phyloP scores from a whole-genome alignment of 164 flowering plant species.

The Liquidambar formosana region DNA sequence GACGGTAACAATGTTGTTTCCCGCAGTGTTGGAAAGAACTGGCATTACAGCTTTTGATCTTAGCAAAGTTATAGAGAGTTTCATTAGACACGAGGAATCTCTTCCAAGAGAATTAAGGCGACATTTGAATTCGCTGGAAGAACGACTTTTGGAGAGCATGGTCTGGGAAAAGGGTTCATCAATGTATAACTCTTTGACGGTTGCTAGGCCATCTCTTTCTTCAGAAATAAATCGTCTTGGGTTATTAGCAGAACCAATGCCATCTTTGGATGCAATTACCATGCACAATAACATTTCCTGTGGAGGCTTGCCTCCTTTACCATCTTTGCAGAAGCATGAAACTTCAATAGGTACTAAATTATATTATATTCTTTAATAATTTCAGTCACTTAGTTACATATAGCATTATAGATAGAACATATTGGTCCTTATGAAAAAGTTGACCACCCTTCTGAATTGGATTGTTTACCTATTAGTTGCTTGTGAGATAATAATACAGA shows the following conservation, averaged over 20 bases:
- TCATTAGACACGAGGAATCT: constrained; percentile 92
- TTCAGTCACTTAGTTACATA: no score
- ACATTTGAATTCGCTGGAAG: constrained; percentile 93
- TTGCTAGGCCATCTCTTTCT: constrained; percentile 78
- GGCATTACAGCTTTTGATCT: constrained; percentile 99
- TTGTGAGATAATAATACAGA: neutral
- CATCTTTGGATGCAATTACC: constrained; percentile 92
- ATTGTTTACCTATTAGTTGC: no score
- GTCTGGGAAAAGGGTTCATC: constrained; percentile 99
- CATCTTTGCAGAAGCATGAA: constrained; percentile 58
- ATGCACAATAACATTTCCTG: constrained; percentile 55
- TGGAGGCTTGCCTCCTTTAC: constrained; percentile 58
- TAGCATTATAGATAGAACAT: no score
- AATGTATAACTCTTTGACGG: constrained; percentile 89
- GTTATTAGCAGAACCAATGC: constrained; percentile 96
- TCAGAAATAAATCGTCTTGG: constrained; percentile 78
- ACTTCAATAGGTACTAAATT: constrained; percentile 44
- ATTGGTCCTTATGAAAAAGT: no score
- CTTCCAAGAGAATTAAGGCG: constrained; percentile 94
- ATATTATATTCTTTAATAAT: neutral
- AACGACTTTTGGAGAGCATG: constrained; percentile 91
- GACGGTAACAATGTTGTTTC: constrained; percentile 93
- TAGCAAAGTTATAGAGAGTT: constrained; percentile 98
- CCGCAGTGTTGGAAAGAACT: constrained; percentile 92
- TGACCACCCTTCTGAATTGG: no score